Percentiles rank a stretch among this genome's conserved stretches.
phyloP scores from a whole-genome alignment of 345 rosid genomes.

The Syzygium oleosum region DNA sequence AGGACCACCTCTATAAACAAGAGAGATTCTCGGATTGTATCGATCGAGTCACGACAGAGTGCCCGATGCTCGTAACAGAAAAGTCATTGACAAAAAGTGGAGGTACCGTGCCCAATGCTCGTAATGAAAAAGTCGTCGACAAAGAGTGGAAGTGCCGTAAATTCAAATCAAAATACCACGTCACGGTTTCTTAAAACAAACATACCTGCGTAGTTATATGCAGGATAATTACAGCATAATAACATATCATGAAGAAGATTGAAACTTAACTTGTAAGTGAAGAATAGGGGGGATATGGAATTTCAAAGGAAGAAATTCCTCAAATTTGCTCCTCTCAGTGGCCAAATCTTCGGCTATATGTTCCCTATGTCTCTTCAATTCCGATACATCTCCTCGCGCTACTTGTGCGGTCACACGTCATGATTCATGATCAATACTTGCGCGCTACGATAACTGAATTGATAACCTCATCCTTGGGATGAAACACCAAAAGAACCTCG shows the following conservation, averaged over 20 bases:
- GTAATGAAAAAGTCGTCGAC: neutral
- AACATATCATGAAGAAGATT: neutral
- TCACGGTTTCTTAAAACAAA: neutral
- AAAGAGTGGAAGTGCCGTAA: neutral
- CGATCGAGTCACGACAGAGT: neutral
- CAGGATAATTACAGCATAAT: neutral
- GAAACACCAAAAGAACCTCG: constrained; percentile 57
- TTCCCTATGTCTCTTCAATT: neutral
- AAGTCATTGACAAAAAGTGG: too few species aligned
- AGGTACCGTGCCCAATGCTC: neutral
- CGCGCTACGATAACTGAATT: constrained; percentile 72
- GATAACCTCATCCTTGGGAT: constrained; percentile 77
- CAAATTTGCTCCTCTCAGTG: neutral
- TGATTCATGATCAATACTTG: constrained; percentile 12
- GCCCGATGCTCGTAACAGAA: neutral
- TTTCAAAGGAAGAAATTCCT: neutral
- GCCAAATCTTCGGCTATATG: neutral
- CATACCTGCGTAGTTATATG: neutral
- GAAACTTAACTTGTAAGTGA: neutral
- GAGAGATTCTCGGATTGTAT: neutral
- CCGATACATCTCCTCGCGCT: neutral
- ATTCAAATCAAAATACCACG: neutral
- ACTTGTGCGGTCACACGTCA: neutral
- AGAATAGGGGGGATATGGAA: neutral
- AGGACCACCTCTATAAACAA: neutral